Base-by-base conservation (phyloP, 164 flowering plant genomes). In the Stephania cephalantha region DNA sequence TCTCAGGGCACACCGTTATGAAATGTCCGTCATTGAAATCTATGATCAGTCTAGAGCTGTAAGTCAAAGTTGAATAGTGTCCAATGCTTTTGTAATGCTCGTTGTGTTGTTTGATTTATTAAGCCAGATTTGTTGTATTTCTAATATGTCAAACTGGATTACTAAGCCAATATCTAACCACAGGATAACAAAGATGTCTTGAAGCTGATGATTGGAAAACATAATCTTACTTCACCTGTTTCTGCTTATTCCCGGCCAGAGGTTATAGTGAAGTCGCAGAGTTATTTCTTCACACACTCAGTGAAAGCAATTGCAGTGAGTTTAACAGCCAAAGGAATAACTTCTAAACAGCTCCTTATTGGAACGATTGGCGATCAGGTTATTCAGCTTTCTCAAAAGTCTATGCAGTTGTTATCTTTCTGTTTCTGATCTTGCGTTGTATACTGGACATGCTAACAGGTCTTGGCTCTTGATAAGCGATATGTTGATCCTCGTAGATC, bases 21-120 rank as follows among this genome's bases (percentile, higher is more conserved):
- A 96, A 88, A 93, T 95, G 92, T 87, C 98, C 68, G 99, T 95
- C 73, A 84, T 91, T 83, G 99, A 95, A 85, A 87, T 93, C 74
- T 93, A 93, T 85, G 97, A 96, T 80, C 94, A 96, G 79, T 94
- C 98, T 69, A 90, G 98, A n/a, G 97, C 99, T 83, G 99, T 94
- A 91, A 81, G 70, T 31, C 20, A 18, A 66, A 70, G 46, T 76
- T 68, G 20, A 55, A 46, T 70, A 30, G 44, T 75, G 68, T 58
- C 18, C 74, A 31, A 71, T 71, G 74, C 35, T 68, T 48, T 18
- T 67, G 45, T 74, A 17, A 35, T 45, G 66, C 29, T 30, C 69
- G 25, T 6, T 5, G 52, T 65, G 25, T 50, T 48, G 22, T 58
- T 25, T 18, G 52, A 55, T 22, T 50, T 48, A n/a, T 58, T 25